phyloP scores from a whole-genome alignment of 2,329 filamentous ascomycete genomes.

The Cryphonectria japonica region DNA sequence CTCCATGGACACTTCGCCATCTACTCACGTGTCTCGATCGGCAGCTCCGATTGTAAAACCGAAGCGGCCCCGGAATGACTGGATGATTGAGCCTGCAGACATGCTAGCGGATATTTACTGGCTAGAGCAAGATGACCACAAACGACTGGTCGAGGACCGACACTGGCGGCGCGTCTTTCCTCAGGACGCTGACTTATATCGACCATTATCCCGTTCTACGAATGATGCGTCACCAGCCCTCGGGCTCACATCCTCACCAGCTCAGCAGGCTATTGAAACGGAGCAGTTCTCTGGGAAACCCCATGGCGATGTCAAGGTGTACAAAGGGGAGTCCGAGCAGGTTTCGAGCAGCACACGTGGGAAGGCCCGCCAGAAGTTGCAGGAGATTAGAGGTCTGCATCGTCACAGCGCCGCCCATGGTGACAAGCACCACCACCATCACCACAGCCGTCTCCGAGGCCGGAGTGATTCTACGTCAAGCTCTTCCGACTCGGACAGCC shows the following conservation, averaged over 20 bases:
- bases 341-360: constrained; percentile 59
- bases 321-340: constrained; percentile 45
- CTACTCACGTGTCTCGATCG: constrained; percentile 45
- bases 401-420: constrained; percentile 50
- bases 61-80: constrained; percentile 78
- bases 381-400: constrained; percentile 59
- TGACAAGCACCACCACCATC: constrained; percentile 40
- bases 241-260: constrained; percentile 7
- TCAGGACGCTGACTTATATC: constrained; percentile 36
- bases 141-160: constrained; percentile 78
- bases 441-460: constrained; percentile 57
- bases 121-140: constrained; percentile 83
- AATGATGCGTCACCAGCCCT: constrained; percentile 21
- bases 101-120: constrained; percentile 89
- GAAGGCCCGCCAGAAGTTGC: constrained; percentile 63
- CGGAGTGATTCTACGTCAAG: constrained; percentile 62
- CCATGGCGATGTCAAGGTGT: constrained; percentile 33
- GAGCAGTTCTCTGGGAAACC: constrained; percentile 35
- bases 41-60: constrained; percentile 58
- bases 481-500: constrained; percentile 61
- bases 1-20: constrained; percentile 46
- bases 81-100: constrained; percentile 82
- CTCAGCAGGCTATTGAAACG: constrained; percentile 28
- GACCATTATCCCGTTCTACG: constrained; percentile 35
- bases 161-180: constrained; percentile 75